Evolutionary conservation across 306 rosid genomes (phyloP), one percentile per base, ranked within the genome.

Genomic region (Purshia tridentata): DNA sequence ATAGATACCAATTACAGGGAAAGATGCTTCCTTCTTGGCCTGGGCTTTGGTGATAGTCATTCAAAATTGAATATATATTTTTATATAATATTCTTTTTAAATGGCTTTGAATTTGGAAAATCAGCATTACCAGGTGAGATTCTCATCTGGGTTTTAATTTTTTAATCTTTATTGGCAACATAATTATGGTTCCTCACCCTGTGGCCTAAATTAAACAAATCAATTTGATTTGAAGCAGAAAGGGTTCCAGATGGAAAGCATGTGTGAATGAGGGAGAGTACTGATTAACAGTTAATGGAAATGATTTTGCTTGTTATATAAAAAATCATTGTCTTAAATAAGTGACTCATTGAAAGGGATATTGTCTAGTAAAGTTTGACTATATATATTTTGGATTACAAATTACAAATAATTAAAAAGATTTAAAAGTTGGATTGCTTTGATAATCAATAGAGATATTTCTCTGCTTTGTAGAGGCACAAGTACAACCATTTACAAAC

Each of bases 11-110:
- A 71, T 70, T 49, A 46, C 76, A 68, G 76, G 73, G 73, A 81
- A 72, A 79, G 80, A 73, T 77, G 80, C 81, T 79, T 77, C 76
- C 82, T 79, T 53, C 53, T 71, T 67, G 75, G 75, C 57, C 55
- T 65, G 66, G 54, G 14, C 78, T 58, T 73, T 69, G 76, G 58
- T 22, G 81, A 68, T 63, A 73, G 49, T 74, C 69, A 78, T 41
- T 49, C 47, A 51, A 19, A 40, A 19, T 13, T 53, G 49, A 15
- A 70, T 73, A 47, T 29, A 29, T 48, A 41, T 9, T 14, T 14
- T 9, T 18, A 64, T 44, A 8, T 44, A 8, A 0, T 0, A 4
- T 4, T 39, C 1, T 13, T 8, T 37, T 14, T 68, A 58, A 16
- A 64, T 63, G 78, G 48, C 23, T 74, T 57, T 72, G 78, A 78